Percentiles rank a stretch among this genome's conserved stretches.
phyloP scores from a whole-genome alignment of 176 grass and related monocot species.

The Calamus simplicifolius region DNA sequence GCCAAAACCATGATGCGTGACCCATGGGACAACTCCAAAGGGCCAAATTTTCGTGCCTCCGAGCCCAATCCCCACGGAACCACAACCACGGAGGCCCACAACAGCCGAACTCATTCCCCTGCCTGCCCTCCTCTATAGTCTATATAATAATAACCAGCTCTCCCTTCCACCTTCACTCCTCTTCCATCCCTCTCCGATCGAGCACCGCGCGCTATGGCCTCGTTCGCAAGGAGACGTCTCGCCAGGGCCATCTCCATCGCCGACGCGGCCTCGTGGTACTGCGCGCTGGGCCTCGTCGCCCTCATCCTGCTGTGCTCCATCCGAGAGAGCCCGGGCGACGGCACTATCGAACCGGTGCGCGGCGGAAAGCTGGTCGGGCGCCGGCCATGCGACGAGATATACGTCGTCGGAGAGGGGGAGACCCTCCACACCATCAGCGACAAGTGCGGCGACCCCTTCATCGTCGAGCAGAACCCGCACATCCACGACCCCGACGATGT shows the following conservation, averaged over 20 bases:
- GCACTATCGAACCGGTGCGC: conserved; percentile 2
- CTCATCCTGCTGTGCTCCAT: conserved; percentile 45
- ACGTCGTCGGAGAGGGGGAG: conserved; percentile 68
- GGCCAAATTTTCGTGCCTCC: no score
- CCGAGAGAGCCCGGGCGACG: background rate
- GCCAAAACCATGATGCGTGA: no score
- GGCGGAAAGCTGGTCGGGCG: conserved; percentile 21
- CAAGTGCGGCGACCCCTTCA: conserved; percentile 78
- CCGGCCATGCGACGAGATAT: conserved; percentile 74
- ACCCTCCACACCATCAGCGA: conserved; percentile 89
- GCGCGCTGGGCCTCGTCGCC: conserved; percentile 35
- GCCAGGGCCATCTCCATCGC: conserved; percentile 18
- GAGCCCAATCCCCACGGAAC: no score
- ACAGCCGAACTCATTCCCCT: no score
- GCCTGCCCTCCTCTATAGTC: no score
- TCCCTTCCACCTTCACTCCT: no score
- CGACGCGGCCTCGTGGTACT: conserved; percentile 55
- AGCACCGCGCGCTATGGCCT: background rate
- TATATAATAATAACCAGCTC: no score
- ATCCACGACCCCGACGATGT: conserved; percentile 88
- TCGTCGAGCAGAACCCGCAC: conserved; percentile 79
- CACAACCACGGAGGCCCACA: no score
- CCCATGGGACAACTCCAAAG: no score
- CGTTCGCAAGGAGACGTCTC: conserved; percentile 1
- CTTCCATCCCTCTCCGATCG: no score